Evolutionary conservation across 2,329 filamentous ascomycete species (phyloP), one percentile per base, ranked within the genome.

Genomic region (Aspergillus pseudoviridinutans): DNA sequence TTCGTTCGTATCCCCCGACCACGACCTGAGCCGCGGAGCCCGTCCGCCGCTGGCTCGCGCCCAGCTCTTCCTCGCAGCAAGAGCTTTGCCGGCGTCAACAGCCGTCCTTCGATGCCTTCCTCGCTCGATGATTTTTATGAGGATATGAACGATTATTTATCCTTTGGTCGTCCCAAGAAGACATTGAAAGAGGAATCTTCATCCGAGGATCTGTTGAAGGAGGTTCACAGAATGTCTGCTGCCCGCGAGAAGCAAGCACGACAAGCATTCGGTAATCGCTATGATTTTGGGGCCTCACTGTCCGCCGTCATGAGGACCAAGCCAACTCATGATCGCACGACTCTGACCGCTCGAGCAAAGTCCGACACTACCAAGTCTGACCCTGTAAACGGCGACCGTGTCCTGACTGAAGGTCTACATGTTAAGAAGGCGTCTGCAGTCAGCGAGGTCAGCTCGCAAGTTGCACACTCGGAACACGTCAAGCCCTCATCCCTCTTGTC

Each of bases 241-340:
- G 70, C 75, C 46, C 78, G 73, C 24, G 74, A 74, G 41, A 76
- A 78, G 64, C 82, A 66, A 74, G 79, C 68, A 72, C 86, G 83
- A 62, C 87, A 90, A 66, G 89, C 88, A 20, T 97, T 97, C 73
- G 90, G 91, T 50, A 92, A 92, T 74, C 89, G 94, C 54, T 99
- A 99, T 73, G 93, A 97, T 77, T 97, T 99, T 73, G 88, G 90
- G 60, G 91, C 91, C n/a, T 97, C 94, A 0, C 82, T 97, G 29
- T 87, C 84, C 54, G 91, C 92, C 53, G 92, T 91, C 12, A 88
- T 93, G 71, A 86, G 88, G 68, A 87, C 67, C 7, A 72, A 73
- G 52, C 61, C 85, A 28, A 87, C 88, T 50, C 89, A 90, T 69
- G 86, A 85, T 62, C 79, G 63, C 79, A 82, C 61, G 84, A 86